Evolutionary conservation across 2,329 filamentous ascomycete genomes (phyloP).

Genomic region (Cladosporium cucumerinum): DNA sequence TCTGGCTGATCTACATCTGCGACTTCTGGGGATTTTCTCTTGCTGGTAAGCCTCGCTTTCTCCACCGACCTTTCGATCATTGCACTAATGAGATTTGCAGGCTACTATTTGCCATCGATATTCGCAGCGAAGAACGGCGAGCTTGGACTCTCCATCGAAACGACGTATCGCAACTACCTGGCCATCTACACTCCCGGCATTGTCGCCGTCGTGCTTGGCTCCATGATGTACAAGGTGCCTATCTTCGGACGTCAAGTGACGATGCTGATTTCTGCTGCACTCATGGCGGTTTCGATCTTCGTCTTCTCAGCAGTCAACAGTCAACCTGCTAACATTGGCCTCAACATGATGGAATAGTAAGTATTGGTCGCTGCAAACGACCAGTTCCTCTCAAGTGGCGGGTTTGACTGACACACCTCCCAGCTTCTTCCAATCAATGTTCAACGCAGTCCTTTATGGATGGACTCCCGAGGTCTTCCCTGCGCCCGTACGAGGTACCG

Average conservation of each 20-base stretch:
- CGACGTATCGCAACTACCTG: slow-evolving; percentile 54
- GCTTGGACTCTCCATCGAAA: slow-evolving; percentile 41
- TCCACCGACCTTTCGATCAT: not conserved
- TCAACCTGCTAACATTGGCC: slow-evolving; percentile 46
- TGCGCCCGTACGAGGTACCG: slow-evolving; percentile 50
- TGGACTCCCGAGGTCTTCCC: slow-evolving; percentile 54
- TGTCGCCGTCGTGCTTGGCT: slow-evolving; percentile 49
- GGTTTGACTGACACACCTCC: not conserved
- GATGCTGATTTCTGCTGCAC: slow-evolving; percentile 42
- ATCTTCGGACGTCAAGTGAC: slow-evolving; percentile 46
- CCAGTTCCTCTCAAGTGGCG: too few relatives aligned
- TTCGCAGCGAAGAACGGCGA: slow-evolving; percentile 52
- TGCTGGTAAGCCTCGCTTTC: slow-evolving; percentile 34
- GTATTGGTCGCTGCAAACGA: not conserved
- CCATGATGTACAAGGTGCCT: slow-evolving; percentile 48
- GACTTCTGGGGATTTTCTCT: slow-evolving; percentile 52
- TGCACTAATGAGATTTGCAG: slow-evolving; percentile 23
- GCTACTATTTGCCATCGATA: slow-evolving; percentile 50
- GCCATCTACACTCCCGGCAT: slow-evolving; percentile 55
- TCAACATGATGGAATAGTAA: slow-evolving; percentile 50
- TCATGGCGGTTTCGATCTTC: slow-evolving; percentile 47
- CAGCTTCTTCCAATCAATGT: slow-evolving; percentile 50
- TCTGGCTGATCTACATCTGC: slow-evolving; percentile 52
- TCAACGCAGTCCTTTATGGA: slow-evolving; percentile 52
- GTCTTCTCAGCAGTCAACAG: slow-evolving; percentile 46